Percentiles rank a stretch among this genome's conserved stretches.
Evolutionary conservation across 345 rosid genomes (phyloP).

Genomic region (Eutrema yunnanense): DNA sequence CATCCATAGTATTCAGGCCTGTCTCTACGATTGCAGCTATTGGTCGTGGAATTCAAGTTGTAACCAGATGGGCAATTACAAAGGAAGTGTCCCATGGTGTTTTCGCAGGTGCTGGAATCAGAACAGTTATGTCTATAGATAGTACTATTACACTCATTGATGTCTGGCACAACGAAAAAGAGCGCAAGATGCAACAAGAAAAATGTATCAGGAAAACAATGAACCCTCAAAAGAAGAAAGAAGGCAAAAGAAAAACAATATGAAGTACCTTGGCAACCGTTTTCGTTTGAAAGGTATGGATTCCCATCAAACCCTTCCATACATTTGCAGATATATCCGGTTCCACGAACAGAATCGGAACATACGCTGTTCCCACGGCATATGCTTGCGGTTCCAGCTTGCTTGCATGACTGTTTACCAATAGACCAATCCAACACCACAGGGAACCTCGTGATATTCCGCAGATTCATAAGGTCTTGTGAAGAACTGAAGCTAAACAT

Average conservation of each 20-base stretch:
- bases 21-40: neutral
- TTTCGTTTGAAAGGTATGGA: slow-evolving; percentile 13
- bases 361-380: slow-evolving; percentile 8
- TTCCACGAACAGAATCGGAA: neutral
- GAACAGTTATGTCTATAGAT: neutral
- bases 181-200: neutral
- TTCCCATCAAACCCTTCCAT: slow-evolving; percentile 27
- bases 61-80: slow-evolving; percentile 28
- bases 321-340: slow-evolving; percentile 34
- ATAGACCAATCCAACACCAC: slow-evolving; percentile 35
- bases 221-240: neutral
- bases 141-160: neutral
- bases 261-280: slow-evolving; percentile 26
- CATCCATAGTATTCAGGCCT: slow-evolving; percentile 1
- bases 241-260: neutral
- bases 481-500: neutral
- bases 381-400: neutral
- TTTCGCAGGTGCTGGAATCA: neutral
- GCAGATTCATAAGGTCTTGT: slow-evolving; percentile 11
- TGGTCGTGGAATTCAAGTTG: neutral
- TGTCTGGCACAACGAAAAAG: neutral
- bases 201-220: neutral
- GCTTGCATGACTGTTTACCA: slow-evolving; percentile 19
- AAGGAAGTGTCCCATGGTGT: slow-evolving; percentile 12
- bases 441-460: neutral